Conservation (phyloP, 2,329 filamentous ascomycete genomes). For the Harringtonia lauricola region DNA sequence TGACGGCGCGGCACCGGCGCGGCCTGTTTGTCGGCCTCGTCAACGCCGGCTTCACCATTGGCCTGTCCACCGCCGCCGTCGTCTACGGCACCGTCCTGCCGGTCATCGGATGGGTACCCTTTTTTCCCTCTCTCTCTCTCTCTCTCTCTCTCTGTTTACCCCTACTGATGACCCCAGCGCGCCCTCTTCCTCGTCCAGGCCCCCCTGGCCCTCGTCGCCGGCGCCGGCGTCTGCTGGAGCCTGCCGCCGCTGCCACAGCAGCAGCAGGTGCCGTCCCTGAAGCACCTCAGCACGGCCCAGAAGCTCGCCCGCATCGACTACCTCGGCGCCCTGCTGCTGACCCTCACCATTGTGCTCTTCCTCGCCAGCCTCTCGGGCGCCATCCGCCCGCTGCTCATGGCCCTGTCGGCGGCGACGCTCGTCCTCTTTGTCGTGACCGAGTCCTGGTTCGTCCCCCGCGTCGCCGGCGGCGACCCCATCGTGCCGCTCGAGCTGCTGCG, state of each 20-base stretch:
- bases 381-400: conserved; percentile 48
- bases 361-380: conserved; percentile 57
- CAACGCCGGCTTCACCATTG: conserved; percentile 44
- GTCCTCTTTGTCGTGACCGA: conserved; percentile 52
- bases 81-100: conserved; percentile 20
- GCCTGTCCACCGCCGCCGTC: conserved; percentile 19
- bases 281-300: conserved; percentile 28
- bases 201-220: conserved; percentile 50
- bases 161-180: conserved; percentile 41
- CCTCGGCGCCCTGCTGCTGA: conserved; percentile 55
- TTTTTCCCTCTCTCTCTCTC: background rate
- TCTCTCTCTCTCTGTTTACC: background rate
- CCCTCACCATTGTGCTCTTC: conserved; percentile 55
- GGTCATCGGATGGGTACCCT: conserved; percentile 54
- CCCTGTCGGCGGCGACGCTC: conserved; percentile 42
- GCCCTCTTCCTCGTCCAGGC: conserved; percentile 64
- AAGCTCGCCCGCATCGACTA: conserved; percentile 65
- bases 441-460: conserved; percentile 19
- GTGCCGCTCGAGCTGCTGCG: conserved; percentile 61
- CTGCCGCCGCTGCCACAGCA: conserved; percentile 39
- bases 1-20: conserved; percentile 54
- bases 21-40: conserved; percentile 65
- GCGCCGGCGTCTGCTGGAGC: conserved; percentile 50
- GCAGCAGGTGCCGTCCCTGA: conserved; percentile 1
- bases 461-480: conserved; percentile 55